Conservation (phyloP, 352 stramenopile genomes). For the Globisporangium recalcitrans region DNA sequence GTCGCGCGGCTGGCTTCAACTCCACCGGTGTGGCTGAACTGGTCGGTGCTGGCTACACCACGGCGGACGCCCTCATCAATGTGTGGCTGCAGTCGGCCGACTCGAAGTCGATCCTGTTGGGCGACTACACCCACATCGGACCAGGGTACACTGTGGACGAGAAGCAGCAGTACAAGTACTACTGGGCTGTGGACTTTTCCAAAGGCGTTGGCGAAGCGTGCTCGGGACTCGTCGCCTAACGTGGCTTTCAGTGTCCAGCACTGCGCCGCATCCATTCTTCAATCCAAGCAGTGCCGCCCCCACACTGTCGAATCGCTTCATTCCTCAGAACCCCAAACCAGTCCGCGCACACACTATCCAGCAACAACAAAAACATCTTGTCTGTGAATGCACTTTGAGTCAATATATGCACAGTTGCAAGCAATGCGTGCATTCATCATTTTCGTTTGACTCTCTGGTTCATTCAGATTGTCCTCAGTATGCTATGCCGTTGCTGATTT, state of each 20-base stretch:
- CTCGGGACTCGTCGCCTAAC: conserved; percentile 13
- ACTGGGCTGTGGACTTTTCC: conserved; percentile 28
- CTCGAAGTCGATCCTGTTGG: conserved; percentile 19
- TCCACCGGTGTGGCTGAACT: conserved; percentile 28
- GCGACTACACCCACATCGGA: conserved; percentile 29
- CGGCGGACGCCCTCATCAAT: conserved; percentile 14
- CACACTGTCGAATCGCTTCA: neutral
- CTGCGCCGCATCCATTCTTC: neutral
- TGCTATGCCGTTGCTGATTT: no score
- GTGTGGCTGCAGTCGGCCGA: conserved; percentile 21
- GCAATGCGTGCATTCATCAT: neutral
- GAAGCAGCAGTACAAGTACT: conserved; percentile 22
- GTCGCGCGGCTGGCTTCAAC: conserved; percentile 21
- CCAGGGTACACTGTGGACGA: conserved; percentile 22
- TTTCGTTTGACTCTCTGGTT: neutral
- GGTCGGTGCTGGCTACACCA: conserved; percentile 23
- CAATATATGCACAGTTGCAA: no score
- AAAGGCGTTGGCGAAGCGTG: conserved; percentile 1
- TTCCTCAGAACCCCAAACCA: neutral
- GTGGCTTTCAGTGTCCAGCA: no score
- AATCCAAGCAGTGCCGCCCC: neutral
- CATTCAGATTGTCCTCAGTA: neutral
- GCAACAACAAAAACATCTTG: no score
- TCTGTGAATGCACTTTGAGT: no score
- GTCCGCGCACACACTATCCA: no score